These are phyloP conservation scores for Trichosporon ovoides DNA, from an alignment of 1,284 basidiomycete species.

Conservation along the genomic window DNA sequence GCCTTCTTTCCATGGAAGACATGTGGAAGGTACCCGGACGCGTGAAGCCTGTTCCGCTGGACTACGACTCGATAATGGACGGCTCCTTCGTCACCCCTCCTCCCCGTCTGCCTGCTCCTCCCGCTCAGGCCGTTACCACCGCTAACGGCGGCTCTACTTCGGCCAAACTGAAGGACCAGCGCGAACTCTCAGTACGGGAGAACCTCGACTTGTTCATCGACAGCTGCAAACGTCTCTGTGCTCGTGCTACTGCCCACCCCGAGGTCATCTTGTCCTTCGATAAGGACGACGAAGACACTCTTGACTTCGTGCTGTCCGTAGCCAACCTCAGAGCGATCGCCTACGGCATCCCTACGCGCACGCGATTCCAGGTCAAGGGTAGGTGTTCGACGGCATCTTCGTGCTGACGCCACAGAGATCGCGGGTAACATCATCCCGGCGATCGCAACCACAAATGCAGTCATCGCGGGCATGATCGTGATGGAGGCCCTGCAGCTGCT, in stretches of 20 bases:
- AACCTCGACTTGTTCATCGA: slow-evolving; percentile 74
- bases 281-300: slow-evolving; percentile 94
- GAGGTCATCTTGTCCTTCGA: slow-evolving; percentile 78
- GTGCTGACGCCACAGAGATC: slow-evolving; percentile 66
- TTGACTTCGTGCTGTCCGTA: slow-evolving; percentile 92
- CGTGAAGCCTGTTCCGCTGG: slow-evolving; percentile 74
- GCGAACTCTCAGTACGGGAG: slow-evolving; percentile 66
- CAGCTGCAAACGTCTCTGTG: slow-evolving; percentile 71
- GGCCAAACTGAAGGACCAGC: slow-evolving; percentile 67
- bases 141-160: slow-evolving; percentile 25
- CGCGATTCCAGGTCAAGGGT: slow-evolving; percentile 96
- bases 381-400: slow-evolving; percentile 6
- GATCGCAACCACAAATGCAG: slow-evolving; percentile 97
- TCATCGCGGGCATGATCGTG: slow-evolving; percentile 89
- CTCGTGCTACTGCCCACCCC: slow-evolving; percentile 66
- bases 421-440: slow-evolving; percentile 99
- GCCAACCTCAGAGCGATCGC: slow-evolving; percentile 87
- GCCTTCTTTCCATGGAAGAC: slow-evolving; percentile 89
- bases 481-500: slow-evolving; percentile 84
- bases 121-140: slow-evolving; percentile 10
- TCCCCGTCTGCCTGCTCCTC: slow-evolving; percentile 30
- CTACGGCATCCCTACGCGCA: slow-evolving; percentile 83
- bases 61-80: slow-evolving; percentile 65
- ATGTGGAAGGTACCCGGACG: slow-evolving; percentile 82
- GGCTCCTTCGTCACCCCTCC: slow-evolving; percentile 56